Percentiles rank a stretch among this genome's conserved stretches.
Conservation (phyloP, 1,139 yeast genomes). For the Sugiyamaella novakii region DNA sequence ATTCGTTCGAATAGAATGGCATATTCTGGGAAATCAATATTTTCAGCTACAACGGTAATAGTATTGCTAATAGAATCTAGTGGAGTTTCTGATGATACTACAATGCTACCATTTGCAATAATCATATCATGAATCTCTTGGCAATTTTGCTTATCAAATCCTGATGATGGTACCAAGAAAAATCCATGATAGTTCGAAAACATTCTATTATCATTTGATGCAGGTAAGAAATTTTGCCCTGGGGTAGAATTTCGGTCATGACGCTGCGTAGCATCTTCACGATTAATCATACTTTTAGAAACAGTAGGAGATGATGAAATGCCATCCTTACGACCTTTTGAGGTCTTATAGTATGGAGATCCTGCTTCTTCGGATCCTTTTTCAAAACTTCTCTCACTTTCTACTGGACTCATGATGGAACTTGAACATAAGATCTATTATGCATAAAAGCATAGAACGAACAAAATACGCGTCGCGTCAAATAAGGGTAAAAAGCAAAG, state of each 20-base stretch:
- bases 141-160: constrained; percentile 16
- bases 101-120: constrained; percentile 18
- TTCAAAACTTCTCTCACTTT: no score
- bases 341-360: no score
- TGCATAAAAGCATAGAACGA: no score
- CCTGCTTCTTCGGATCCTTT: no score
- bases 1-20: constrained; percentile 52
- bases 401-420: no score
- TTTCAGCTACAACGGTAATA: constrained; percentile 59
- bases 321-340: no score
- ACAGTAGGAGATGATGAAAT: no score
- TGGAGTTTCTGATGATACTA: constrained; percentile 5
- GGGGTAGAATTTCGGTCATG: not conserved
- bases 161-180: constrained; percentile 14
- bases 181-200: constrained; percentile 17
- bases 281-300: no score
- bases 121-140: constrained; percentile 20
- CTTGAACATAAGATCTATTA: no score
- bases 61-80: constrained; percentile 16
- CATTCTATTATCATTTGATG: not conserved
- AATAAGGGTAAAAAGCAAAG: no score
- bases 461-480: no score
- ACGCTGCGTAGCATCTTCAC: no score
- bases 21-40: constrained; percentile 59
- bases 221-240: not conserved